Evolutionary conservation across 768 basidiomycete species (phyloP).

Genomic region (Amanita exitialis): DNA sequence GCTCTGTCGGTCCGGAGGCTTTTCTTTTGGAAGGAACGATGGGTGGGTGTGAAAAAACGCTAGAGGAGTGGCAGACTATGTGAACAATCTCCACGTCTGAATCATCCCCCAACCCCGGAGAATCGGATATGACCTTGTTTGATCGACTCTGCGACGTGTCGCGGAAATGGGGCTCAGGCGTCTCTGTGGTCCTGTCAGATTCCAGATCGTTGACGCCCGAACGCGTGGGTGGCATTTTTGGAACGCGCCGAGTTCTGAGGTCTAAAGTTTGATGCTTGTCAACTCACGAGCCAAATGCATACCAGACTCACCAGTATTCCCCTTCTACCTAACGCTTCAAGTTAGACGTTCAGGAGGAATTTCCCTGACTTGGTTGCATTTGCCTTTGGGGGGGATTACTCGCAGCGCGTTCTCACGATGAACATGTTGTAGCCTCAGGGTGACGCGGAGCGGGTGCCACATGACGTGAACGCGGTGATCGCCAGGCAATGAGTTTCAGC

Average conservation of each 20-base stretch:
- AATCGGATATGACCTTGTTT: neutral
- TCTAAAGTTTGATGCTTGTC: neutral
- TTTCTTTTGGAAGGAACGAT: slow-evolving; percentile 2
- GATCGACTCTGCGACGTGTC: neutral
- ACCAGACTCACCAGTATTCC: neutral
- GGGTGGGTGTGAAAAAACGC: neutral
- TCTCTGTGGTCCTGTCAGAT: slow-evolving; percentile 3
- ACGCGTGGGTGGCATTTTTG: neutral
- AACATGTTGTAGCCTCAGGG: neutral
- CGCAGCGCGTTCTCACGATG: neutral
- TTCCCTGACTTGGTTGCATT: no score
- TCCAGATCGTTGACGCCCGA: neutral
- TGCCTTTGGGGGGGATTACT: neutral
- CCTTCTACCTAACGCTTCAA: neutral
- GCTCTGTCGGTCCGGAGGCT: neutral
- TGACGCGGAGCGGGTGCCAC: no score
- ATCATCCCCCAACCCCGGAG: neutral
- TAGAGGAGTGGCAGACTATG: neutral
- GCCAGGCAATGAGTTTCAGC: no score
- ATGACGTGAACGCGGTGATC: no score
- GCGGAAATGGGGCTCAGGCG: neutral
- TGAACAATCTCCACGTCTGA: neutral
- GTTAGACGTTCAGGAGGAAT: neutral
- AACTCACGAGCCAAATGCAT: neutral
- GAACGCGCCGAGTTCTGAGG: neutral